Conservation (phyloP, 768 basidiomycete genomes). For the Suillus lakei region DNA sequence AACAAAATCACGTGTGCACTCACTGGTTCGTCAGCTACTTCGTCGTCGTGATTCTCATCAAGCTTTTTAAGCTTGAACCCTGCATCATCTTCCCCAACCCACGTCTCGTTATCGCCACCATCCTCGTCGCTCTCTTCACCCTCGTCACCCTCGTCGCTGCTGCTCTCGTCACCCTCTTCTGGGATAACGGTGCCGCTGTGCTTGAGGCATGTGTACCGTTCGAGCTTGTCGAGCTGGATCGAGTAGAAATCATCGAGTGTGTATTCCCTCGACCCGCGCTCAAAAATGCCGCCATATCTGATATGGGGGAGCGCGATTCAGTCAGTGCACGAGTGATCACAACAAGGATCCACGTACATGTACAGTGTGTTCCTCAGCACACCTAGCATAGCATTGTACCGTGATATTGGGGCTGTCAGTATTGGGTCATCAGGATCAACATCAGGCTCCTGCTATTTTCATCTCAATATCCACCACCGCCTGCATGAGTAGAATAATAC, state of each 20-base stretch:
- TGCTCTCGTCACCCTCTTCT: slow-evolving; percentile 64
- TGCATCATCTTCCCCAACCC: slow-evolving; percentile 17
- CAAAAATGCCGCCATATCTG: slow-evolving; percentile 90
- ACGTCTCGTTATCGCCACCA: slow-evolving; percentile 40
- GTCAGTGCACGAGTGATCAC: not conserved
- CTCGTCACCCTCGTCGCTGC: slow-evolving; percentile 63
- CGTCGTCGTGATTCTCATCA: slow-evolving; percentile 15
- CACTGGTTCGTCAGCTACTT: slow-evolving; percentile 23
- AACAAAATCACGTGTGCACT: slow-evolving; percentile 20
- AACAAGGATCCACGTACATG: slow-evolving; percentile 56
- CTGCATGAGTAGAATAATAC: not conserved
- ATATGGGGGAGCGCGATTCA: not conserved
- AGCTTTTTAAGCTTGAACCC: slow-evolving; percentile 2
- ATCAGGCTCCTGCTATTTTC: slow-evolving; percentile 34
- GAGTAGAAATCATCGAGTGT: slow-evolving; percentile 89
- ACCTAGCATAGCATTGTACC: slow-evolving; percentile 90
- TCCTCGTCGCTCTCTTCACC: slow-evolving; percentile 63
- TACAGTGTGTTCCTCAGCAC: slow-evolving; percentile 85
- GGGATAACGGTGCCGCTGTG: slow-evolving; percentile 64
- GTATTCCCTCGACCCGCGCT: slow-evolving; percentile 81
- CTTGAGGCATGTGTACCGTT: slow-evolving; percentile 75
- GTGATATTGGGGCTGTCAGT: slow-evolving; percentile 64
- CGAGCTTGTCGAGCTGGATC: slow-evolving; percentile 84
- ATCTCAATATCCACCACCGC: not conserved
- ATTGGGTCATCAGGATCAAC: slow-evolving; percentile 67